Evolutionary conservation across 768 basidiomycete genomes (phyloP), one percentile per base, ranked within the genome.

Genomic region (Pluteus cervinus): DNA sequence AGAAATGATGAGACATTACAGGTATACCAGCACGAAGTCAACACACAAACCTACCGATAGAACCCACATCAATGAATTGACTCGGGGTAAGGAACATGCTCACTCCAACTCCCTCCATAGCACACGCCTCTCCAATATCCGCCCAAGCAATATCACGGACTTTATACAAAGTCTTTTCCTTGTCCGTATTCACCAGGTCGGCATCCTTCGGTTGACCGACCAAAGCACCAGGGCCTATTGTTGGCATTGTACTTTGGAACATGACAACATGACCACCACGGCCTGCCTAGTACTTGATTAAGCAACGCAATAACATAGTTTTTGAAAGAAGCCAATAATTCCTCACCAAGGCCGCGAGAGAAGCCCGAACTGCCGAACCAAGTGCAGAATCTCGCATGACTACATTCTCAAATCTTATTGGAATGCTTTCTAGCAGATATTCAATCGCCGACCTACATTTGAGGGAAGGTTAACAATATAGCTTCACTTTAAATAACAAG

Each of bases 21-120:
- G n/a, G n/a, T n/a, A n/a, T n/a, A n/a, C n/a, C n/a, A n/a, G n/a
- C n/a, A n/a, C n/a, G n/a, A n/a, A n/a, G n/a, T n/a, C n/a, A n/a
- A n/a, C n/a, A n/a, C n/a, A 41, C 22, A 5, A 29, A 52, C 73
- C 24, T 47, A 77, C 88, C 86, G 37, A 99, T 78, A 4, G 86
- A 88, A 4, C 81, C 94, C 3, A 97, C 63, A 58, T 98, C 96
- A 49, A 89, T 79, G 45, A 77, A 81, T 54, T 76, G 76, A 44
- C 61, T 73, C 41, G 86, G 87, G 18, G 86, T 86, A 15, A 97
- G 64, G 62, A 96, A 93, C 61, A 91, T 69, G 54, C 80, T 91
- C 41, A 96, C 81, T 2, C 90, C 93, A 18, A 98, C 75, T 15
- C 96, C 96, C 39, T 83, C 78, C 42, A 89, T 83, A 1, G 85